A percentile compares a stretch with the other conserved stretches of the same genome.
These are phyloP conservation scores for Trichoderma endophyticum DNA, from an alignment of 2,329 filamentous ascomycete genomes.

Conservation along the genomic window DNA sequence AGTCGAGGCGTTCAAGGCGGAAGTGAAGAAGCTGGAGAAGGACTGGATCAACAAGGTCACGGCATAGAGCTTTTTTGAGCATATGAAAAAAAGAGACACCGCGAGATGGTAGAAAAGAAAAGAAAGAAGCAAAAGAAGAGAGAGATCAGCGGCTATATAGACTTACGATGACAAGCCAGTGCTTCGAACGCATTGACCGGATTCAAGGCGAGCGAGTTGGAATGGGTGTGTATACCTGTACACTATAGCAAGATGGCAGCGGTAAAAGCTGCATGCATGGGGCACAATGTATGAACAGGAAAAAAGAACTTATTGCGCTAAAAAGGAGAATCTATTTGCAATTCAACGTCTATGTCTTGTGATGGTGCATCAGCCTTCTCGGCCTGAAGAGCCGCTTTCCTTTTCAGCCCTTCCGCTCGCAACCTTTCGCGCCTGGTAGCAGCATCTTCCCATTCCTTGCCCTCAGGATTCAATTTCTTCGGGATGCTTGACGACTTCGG, in stretches of 20 bases:
- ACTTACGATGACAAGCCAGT: neutral
- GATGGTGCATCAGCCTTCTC: slow-evolving; percentile 16
- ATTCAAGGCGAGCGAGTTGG: slow-evolving; percentile 18
- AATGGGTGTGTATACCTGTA: slow-evolving; percentile 28
- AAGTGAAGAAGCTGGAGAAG: slow-evolving; percentile 83
- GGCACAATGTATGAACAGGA: slow-evolving; percentile 26
- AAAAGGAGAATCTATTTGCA: slow-evolving; percentile 12
- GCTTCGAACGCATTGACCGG: neutral
- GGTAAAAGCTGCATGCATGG: slow-evolving; percentile 32
- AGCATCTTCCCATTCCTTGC: slow-evolving; percentile 54
- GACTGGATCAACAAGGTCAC: slow-evolving; percentile 83
- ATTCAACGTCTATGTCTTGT: slow-evolving; percentile 21
- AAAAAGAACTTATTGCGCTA: neutral
- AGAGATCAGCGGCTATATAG: neutral
- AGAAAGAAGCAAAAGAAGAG: neutral
- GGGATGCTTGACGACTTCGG: slow-evolving; percentile 22
- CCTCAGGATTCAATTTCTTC: slow-evolving; percentile 30
- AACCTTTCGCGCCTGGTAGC: slow-evolving; percentile 53
- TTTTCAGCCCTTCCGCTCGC: slow-evolving; percentile 54
- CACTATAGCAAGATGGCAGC: slow-evolving; percentile 31
- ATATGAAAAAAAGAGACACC: neutral
- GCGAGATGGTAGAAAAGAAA: neutral
- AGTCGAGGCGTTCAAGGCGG: slow-evolving; percentile 84
- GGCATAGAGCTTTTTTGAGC: slow-evolving; percentile 30
- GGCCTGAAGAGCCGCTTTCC: slow-evolving; percentile 43